Evolutionary conservation across 2,329 filamentous ascomycete species (phyloP), one percentile per base, ranked within the genome.

Genomic region (Arthrobotrys pseudoclavata): DNA sequence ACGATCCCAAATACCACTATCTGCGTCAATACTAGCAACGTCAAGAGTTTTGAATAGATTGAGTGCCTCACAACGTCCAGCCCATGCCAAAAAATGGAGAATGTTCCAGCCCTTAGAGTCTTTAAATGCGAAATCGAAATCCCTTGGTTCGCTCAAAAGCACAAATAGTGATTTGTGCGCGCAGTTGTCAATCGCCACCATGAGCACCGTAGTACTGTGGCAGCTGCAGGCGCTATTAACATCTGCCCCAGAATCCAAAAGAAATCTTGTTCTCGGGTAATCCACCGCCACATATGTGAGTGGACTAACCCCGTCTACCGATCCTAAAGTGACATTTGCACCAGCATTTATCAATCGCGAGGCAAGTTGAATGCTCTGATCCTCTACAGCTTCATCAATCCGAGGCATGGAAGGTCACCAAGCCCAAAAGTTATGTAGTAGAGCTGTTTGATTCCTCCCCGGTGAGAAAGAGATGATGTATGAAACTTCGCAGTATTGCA

Each of bases 301-400:
- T 3, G 55, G 55, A 10, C 20, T 60, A 0, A 3, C 3, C 4
- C 34, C 34, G 18, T n/a, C 15, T 24, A 1, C n/a, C 9, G 13
- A 2, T 26, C 55, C 55, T 34, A 60, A 12, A 20, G 42, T 60
- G 34, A 60, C 34, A n/a, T 60, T 20, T 26, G 55, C 55, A 10
- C 55, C 55, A 7, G 34, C 34, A 3, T 42, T 9, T 2, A 60
- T 42, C 55, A 60, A 9, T 13, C 1, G 3, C 20, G 55, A 42
- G 0, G 20, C 18, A 26, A 24, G 13, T 26, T n/a, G 15, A 15
- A 60, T n/a, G 5, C 13, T 22, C 18, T 37, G 4, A 10, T 18
- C 6, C 4, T 37, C 24, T 20, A 1, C 26, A 18, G 13, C 4
- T 18, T 10, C n/a, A n/a, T n/a, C n/a, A n/a, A n/a, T n/a, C n/a